Conservation (phyloP, 441 rosid species). For the Populus hybrid region DNA sequence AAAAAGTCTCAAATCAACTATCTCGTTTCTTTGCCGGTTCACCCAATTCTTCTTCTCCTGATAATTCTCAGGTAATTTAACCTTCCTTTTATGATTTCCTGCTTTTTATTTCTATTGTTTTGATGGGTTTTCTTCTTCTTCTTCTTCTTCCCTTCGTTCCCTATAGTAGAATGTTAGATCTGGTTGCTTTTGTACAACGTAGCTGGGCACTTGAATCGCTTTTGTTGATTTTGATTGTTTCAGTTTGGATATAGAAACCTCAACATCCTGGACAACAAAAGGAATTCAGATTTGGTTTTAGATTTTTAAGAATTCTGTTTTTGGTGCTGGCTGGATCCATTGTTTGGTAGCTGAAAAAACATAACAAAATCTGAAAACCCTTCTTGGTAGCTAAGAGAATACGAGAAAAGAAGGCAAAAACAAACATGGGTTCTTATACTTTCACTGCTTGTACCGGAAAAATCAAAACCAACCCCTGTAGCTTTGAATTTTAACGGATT, state of each 20-base stretch:
- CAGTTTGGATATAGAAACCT: background rate
- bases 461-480: background rate
- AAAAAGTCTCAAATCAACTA: conserved; percentile 64
- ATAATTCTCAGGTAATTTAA: conserved; percentile 45
- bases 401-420: background rate
- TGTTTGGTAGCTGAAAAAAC: conserved; percentile 1
- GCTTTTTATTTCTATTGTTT: background rate
- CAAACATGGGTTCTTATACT: background rate
- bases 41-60: conserved; percentile 35
- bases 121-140: conserved; percentile 7
- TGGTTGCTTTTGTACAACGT: conserved; percentile 9
- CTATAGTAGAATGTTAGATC: conserved; percentile 12
- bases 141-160: background rate
- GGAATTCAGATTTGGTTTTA: background rate
- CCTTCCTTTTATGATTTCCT: background rate
- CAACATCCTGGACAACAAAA: background rate
- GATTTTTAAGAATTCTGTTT: background rate
- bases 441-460: background rate
- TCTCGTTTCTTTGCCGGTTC: conserved; percentile 78
- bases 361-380: background rate
- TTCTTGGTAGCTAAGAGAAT: conserved; percentile 1
- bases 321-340: background rate
- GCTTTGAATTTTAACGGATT: background rate
- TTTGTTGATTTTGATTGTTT: conserved; percentile 4
- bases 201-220: conserved; percentile 3